Percentiles rank a stretch among this genome's conserved stretches.
Conservation (phyloP, 1,139 yeast species). For the Suhomyces panamericanus region DNA sequence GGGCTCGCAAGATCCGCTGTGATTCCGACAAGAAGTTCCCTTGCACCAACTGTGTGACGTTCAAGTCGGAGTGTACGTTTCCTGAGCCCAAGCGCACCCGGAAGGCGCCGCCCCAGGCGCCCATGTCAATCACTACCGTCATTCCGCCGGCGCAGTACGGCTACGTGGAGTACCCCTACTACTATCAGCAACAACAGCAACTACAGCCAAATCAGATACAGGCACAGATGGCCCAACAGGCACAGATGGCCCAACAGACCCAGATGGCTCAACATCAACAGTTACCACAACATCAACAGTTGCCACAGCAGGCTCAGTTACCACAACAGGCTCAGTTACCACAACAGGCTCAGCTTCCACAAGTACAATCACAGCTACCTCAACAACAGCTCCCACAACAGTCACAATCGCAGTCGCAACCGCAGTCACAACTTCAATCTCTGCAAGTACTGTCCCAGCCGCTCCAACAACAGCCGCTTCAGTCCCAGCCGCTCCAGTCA, state of each 20-base stretch:
- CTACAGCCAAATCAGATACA: not conserved
- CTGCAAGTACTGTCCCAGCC: too few species aligned
- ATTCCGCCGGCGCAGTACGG: slow-evolving; percentile 75
- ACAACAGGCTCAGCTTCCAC: not conserved
- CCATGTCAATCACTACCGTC: slow-evolving; percentile 89
- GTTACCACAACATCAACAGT: not conserved
- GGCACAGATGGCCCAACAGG: too few species aligned
- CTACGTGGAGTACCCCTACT: not conserved
- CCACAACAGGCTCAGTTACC: not conserved
- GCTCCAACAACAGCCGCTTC: too few species aligned
- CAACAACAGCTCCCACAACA: too few species aligned
- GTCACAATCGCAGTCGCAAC: too few species aligned
- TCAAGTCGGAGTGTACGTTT: slow-evolving; percentile 24
- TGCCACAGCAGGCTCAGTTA: not conserved
- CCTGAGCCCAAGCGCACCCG: slow-evolving; percentile 9
- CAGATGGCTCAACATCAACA: too few species aligned
- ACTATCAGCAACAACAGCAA: not conserved
- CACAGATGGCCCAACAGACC: too few species aligned
- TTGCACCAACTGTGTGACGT: slow-evolving; percentile 26
- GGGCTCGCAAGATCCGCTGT: slow-evolving; percentile 66
- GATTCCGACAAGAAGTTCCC: slow-evolving; percentile 35
- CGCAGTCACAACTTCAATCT: too few species aligned
- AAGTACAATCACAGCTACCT: too few species aligned
- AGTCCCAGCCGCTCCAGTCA: too few species aligned
- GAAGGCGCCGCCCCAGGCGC: slow-evolving; percentile 47